phyloP scores from a whole-genome alignment of 2,329 filamentous ascomycete species.

The Cordyceps sp. region DNA sequence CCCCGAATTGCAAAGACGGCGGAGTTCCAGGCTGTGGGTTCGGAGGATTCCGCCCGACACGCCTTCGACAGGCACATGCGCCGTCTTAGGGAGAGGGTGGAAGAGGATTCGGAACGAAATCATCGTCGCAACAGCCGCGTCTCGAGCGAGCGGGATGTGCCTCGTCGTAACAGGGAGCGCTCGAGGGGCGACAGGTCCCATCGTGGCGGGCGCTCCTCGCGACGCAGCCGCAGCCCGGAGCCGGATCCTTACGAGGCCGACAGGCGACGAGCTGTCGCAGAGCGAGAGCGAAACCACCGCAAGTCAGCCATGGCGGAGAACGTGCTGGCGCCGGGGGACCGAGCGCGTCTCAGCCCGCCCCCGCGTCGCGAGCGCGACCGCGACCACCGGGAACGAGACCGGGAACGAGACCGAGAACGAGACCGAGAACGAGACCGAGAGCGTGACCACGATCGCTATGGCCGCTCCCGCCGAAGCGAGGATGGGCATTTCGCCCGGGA shows the following conservation, averaged over 20 bases:
- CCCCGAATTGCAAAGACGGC: constrained; percentile 62
- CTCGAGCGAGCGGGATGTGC: constrained; percentile 30
- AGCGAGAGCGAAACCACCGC: constrained; percentile 84
- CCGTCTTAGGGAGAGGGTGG: constrained; percentile 80
- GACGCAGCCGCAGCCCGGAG: constrained; percentile 78
- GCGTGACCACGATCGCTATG: constrained; percentile 8
- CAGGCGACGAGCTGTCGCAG: constrained; percentile 79
- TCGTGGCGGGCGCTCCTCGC: constrained; percentile 36
- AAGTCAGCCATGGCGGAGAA: constrained; percentile 57
- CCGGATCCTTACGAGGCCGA: constrained; percentile 90
- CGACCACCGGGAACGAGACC: constrained; percentile 24
- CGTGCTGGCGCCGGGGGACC: constrained; percentile 35
- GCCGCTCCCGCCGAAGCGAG: constrained; percentile 9
- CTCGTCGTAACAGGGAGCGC: constrained; percentile 46
- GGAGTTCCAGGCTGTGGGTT: constrained; percentile 69
- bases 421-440: constrained; percentile 18
- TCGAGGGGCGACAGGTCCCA: constrained; percentile 46
- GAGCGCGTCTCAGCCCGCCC: constrained; percentile 26
- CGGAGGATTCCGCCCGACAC: constrained; percentile 65
- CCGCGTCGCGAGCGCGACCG: constrained; percentile 23
- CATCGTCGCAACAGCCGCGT: constrained; percentile 40
- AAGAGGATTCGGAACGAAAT: constrained; percentile 61
- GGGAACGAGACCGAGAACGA: constrained; percentile 20
- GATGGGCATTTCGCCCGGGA: constrained; percentile 41
- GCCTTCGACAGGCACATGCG: constrained; percentile 89